These are phyloP conservation scores for Coemansia sp. DNA, from an alignment of 192 early-diverging fungal genomes.

Conservation along the genomic window DNA sequence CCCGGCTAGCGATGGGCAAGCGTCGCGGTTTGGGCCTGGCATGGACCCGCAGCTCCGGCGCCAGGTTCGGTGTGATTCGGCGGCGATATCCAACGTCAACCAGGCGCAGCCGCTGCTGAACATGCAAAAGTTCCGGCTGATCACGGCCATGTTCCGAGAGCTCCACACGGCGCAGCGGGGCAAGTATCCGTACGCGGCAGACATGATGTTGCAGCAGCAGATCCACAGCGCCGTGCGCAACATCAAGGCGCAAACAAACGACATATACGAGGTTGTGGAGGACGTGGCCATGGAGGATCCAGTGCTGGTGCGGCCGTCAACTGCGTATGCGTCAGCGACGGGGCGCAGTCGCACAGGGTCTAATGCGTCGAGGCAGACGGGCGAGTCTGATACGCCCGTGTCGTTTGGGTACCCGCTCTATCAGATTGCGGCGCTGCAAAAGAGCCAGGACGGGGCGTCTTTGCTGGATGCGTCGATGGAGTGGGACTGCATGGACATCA, in stretches of 20 bases:
- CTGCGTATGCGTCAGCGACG: slow-evolving; percentile 17
- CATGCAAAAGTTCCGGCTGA: slow-evolving; percentile 50
- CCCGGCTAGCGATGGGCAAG: too few relatives aligned
- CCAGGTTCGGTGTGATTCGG: slow-evolving; percentile 24
- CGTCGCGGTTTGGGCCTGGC: neutral
- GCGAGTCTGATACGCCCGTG: slow-evolving; percentile 6
- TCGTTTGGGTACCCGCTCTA: slow-evolving; percentile 46
- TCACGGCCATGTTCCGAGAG: slow-evolving; percentile 50
- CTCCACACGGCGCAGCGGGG: slow-evolving; percentile 46
- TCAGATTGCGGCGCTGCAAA: slow-evolving; percentile 38
- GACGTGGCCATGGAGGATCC: slow-evolving; percentile 27
- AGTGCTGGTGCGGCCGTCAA: slow-evolving; percentile 10
- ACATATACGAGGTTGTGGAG: slow-evolving; percentile 37
- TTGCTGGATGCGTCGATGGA: slow-evolving; percentile 39
- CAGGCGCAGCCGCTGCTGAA: slow-evolving; percentile 49
- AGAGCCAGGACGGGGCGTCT: slow-evolving; percentile 13
- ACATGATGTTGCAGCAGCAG: slow-evolving; percentile 48
- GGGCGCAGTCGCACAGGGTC: slow-evolving; percentile 35
- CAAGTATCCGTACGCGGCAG: slow-evolving; percentile 46
- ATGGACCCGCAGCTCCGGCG: neutral
- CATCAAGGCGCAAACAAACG: slow-evolving; percentile 45
- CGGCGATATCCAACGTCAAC: slow-evolving; percentile 34
- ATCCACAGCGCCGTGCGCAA: slow-evolving; percentile 47
- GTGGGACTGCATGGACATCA: slow-evolving; percentile 42
- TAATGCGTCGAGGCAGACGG: slow-evolving; percentile 21